A percentile compares a stretch with the other conserved stretches of the same genome.
phyloP scores from a whole-genome alignment of 306 rosid genomes.

The Rosa multiflora region DNA sequence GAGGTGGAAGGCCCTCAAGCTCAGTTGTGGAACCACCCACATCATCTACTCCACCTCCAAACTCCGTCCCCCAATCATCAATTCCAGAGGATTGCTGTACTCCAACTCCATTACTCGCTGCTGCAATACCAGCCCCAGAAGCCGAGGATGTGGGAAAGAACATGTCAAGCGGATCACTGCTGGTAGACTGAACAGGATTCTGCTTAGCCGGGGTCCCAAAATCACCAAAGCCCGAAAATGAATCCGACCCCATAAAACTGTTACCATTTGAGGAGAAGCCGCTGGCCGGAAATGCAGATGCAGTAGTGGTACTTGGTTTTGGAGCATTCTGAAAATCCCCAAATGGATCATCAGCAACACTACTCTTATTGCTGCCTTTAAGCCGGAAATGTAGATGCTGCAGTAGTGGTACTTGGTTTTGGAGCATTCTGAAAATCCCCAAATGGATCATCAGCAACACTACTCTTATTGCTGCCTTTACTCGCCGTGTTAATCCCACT shows the following conservation, averaged over 20 bases:
- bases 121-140: not conserved
- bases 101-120: slow-evolving; percentile 34
- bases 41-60: slow-evolving; percentile 65
- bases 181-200: slow-evolving; percentile 42
- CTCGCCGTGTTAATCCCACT: slow-evolving; percentile 55
- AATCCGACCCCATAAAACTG: slow-evolving; percentile 42
- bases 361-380: too few species aligned
- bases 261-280: slow-evolving; percentile 27
- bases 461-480: slow-evolving; percentile 14
- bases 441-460: slow-evolving; percentile 46
- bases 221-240: slow-evolving; percentile 31
- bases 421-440: slow-evolving; percentile 82
- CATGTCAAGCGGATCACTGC: slow-evolving; percentile 75
- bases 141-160: slow-evolving; percentile 60
- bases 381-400: too few species aligned
- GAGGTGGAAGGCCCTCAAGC: slow-evolving; percentile 97
- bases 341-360: too few species aligned
- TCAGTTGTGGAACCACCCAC: slow-evolving; percentile 78
- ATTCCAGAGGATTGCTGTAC: slow-evolving; percentile 44
- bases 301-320: too few species aligned
- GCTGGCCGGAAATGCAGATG: slow-evolving; percentile 36
- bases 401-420: slow-evolving; percentile 55
- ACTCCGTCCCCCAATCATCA: slow-evolving; percentile 86
- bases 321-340: too few species aligned
- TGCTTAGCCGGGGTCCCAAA: slow-evolving; percentile 42